Base-by-base conservation (phyloP, 1,139 yeast species). In the Yamadazyma trypodendri region DNA sequence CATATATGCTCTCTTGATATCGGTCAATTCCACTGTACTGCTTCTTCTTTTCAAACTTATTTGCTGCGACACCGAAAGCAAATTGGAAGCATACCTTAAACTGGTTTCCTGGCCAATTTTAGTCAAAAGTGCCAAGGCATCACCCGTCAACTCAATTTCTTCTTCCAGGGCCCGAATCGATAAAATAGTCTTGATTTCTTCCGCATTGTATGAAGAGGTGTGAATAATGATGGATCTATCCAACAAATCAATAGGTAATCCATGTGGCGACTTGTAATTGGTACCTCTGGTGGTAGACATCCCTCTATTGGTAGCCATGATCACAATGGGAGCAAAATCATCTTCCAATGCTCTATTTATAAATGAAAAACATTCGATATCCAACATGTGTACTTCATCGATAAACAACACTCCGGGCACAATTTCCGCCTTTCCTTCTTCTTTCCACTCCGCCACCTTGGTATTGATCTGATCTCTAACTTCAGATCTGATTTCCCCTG, bases 371-470 rank as follows among this genome's bases (percentile, higher is more conserved):
- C 97, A 84, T 65, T 94, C 99, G 54, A 94, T 87, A 61, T 94
- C 99, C 50, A 94, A 79, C 97, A 94, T 94, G 65, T 94, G 98
- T 38, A 90, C 97, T 66, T 94, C 99, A 65, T 94, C 99, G 54
- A 94, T 88, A 63, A 94, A 94, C 53, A 94, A 72, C 10, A 94
- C 98, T 50, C 99, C 99, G n/a, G 98, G 97, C 36, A 89, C 85
- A 49, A 94, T 90, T 54, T 90, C 97, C 10, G 98, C 98, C 62
- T 92, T 94, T 42, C 98, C 98, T 72, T 94, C 98, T 70, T 94
- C 99, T 57, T 86, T 88, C 98, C 98, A 94, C 65, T 94, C 98
- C 22, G 95, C 95, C 38, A 94, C 97, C 65, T 92, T 92, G 37
- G 90, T 79, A 65, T 94, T 92, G 61, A 94, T 92, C 67, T 94